phyloP scores from a whole-genome alignment of 2,329 filamentous ascomycete genomes.

The Penicillium sp. region DNA sequence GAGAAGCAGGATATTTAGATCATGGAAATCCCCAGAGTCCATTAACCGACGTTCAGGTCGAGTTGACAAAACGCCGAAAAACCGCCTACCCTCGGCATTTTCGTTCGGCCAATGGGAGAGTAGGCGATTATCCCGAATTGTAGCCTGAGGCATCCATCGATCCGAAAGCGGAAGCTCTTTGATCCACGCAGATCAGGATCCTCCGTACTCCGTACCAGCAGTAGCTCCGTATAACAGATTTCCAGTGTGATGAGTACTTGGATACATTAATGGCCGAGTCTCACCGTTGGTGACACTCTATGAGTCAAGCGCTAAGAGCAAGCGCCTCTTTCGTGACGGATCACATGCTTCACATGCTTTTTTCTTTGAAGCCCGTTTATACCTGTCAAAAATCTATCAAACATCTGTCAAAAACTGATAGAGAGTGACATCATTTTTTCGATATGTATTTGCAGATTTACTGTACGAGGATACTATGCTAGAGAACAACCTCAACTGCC shows the following conservation, averaged over 20 bases:
- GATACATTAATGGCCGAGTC: too few relatives aligned
- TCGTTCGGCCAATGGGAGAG: slow-evolving; percentile 27
- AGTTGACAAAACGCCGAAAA: slow-evolving; percentile 24
- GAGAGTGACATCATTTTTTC: slow-evolving; percentile 4
- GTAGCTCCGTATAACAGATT: not conserved
- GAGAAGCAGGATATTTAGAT: slow-evolving; percentile 7
- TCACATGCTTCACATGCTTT: slow-evolving; percentile 11
- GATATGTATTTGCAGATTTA: not conserved
- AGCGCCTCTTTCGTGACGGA: not conserved
- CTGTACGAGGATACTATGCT: not conserved
- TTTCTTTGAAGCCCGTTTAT: not conserved
- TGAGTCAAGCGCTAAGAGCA: not conserved
- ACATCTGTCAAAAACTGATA: not conserved
- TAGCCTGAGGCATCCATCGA: slow-evolving; percentile 7
- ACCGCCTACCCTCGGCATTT: slow-evolving; percentile 26
- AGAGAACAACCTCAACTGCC: slow-evolving; percentile 9
- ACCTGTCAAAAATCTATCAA: not conserved
- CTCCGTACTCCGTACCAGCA: not conserved
- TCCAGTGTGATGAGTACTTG: not conserved
- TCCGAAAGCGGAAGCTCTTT: not conserved
- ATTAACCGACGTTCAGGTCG: slow-evolving; percentile 30
- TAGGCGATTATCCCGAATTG: slow-evolving; percentile 21
- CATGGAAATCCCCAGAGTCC: slow-evolving; percentile 9
- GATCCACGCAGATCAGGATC: not conserved
- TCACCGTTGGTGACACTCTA: not conserved